Conservation (phyloP, 179 eudicot species). For the Beta corolliflora region DNA sequence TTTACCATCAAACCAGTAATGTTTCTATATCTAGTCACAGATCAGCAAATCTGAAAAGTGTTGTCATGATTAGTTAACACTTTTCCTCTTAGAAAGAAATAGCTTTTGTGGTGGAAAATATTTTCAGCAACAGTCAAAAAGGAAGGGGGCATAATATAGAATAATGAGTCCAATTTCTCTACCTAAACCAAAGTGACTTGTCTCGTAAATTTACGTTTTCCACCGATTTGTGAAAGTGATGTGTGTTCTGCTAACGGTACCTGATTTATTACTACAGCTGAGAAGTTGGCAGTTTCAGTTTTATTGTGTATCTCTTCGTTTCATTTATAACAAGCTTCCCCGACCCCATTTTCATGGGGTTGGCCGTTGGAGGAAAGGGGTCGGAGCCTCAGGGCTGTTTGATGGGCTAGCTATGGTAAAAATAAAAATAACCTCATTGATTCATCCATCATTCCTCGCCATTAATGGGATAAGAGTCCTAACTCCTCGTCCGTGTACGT, state of each 20-base stretch:
- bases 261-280: conserved; percentile 4
- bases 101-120: neutral
- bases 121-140: conserved; percentile 21
- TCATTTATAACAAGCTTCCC: neutral
- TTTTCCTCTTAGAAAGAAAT: conserved; percentile 5
- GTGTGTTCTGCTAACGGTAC: neutral
- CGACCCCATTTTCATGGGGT: neutral
- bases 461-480: no score
- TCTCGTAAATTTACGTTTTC: conserved; percentile 28
- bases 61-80: conserved; percentile 17
- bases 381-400: no score
- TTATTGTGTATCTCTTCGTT: neutral
- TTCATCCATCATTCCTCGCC: no score
- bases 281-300: conserved; percentile 9
- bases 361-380: no score
- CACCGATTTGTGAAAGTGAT: conserved; percentile 34
- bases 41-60: neutral
- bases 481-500: neutral
- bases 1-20: neutral
- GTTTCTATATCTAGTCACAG: neutral
- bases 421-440: no score
- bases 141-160: conserved; percentile 21
- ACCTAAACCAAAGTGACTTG: conserved; percentile 33
- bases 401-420: no score
- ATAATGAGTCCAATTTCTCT: conserved; percentile 4